Percentiles rank a stretch among this genome's conserved stretches.
These are phyloP conservation scores for Puccinia brachypodii DNA, from an alignment of 1,284 basidiomycete genomes.

Conservation along the genomic window DNA sequence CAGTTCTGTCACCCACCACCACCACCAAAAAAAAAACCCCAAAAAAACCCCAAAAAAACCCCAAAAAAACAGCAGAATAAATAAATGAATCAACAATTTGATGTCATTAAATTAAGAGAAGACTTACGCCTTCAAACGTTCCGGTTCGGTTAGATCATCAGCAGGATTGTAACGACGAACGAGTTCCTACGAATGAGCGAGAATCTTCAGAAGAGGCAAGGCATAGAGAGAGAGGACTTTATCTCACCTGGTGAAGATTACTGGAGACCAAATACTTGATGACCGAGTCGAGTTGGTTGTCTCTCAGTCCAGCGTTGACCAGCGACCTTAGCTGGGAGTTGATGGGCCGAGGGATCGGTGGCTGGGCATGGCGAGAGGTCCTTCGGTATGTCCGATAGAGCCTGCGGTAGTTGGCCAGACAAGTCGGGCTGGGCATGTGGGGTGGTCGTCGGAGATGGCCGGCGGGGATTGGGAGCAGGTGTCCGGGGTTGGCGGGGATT, in stretches of 20 bases:
- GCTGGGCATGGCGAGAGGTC: conserved; percentile 11
- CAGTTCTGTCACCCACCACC: too few relatives aligned
- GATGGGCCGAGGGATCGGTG: conserved; percentile 17
- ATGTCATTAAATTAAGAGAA: not conserved
- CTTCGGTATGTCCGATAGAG: conserved; percentile 27
- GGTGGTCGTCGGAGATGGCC: not conserved
- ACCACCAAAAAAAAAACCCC: too few relatives aligned
- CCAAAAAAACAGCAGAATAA: not conserved
- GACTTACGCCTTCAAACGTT: conserved; percentile 42
- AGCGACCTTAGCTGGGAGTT: conserved; percentile 14
- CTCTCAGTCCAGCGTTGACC: not conserved
- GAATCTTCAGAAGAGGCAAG: not conserved
- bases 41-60: not conserved
- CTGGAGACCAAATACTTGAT: conserved; percentile 8
- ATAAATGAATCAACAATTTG: too few relatives aligned
- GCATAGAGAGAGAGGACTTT: not conserved
- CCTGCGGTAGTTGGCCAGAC: not conserved
- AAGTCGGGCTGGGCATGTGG: not conserved
- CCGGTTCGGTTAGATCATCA: conserved; percentile 34
- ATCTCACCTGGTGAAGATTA: conserved; percentile 25
- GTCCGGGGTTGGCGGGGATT: too few relatives aligned
- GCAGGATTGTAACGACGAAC: conserved; percentile 40
- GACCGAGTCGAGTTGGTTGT: conserved; percentile 2
- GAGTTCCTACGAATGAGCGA: conserved; percentile 17
- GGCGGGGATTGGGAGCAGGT: not conserved